Base-by-base conservation (phyloP, 352 stramenopile species). In the Pseudoperonospora humuli region DNA sequence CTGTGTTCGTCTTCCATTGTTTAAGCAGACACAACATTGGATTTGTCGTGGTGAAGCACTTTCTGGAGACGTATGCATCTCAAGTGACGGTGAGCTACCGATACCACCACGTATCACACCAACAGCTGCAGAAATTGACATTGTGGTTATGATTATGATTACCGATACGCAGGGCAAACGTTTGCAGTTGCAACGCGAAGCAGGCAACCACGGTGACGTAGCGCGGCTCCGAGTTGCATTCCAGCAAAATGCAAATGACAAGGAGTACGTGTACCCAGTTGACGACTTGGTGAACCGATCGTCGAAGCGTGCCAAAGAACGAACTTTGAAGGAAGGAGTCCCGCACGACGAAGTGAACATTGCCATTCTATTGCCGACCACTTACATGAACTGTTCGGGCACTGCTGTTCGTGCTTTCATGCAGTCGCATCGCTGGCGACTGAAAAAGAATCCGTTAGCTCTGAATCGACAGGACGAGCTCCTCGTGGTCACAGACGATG, bases 361-460 rank as follows among this genome's bases (percentile, higher is more conserved):
- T 24, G 76, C 80, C 15, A 36, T 90, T 33, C 54, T 93, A 39
- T 58, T 84, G 11, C 82, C 82, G 0, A 75, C 63, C 6, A 93
- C 82, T 7, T 93, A 78, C 55, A 93, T 93, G 82, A 93, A 93
- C 55, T 79, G 78, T 40, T 90, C 76, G 7, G 81, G 81, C 13
- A 75, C 68, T 23, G 71, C 78, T 0, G 81, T 93, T 15, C 63
- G 76, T 33, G 71, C 70, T 9, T 91, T 90, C 37, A 86, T 93
- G 75, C 67, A 87, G 45, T 59, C 59, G 14, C 76, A 93, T 35
- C 74, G 66, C 15, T 93, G 80, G 75, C 72, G 78, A 17, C 63
- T 93, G 15, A 93, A 93, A 64, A 84, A 83, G 55, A 93, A 91
- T 28, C 55, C 78, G 34, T 63, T 91, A 33, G 49, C 74, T 7